Evolutionary conservation across 2,329 filamentous ascomycete genomes (phyloP), one percentile per base, ranked within the genome.

Genomic region (Botryotinia calthae): DNA sequence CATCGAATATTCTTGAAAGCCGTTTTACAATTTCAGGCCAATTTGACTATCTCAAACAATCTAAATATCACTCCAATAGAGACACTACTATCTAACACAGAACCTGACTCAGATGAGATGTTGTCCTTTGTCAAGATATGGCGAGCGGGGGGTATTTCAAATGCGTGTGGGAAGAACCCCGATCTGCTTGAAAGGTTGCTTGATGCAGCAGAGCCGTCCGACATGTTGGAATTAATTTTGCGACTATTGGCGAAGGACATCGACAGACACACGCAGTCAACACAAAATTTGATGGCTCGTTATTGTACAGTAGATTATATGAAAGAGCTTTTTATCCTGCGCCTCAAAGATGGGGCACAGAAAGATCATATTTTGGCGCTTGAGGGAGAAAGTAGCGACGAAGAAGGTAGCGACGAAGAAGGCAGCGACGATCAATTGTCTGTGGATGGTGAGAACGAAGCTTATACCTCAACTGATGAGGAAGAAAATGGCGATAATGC

Each of bases 61-160:
- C 0, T 22, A 1, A 18, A 34, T 1, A 25, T 8, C 2, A 56
- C 25, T 1, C 5, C 18, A 22, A 67, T 67, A 28, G 48, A 56
- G 18, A 2, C 42, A 37, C 31, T 51, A 14, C 25, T 40, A 14
- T 14, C 46, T 1, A 4, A 1, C 6, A 0, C 46, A 25, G 2
- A 1, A 6, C 6, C 22, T n/a, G 0, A n/a, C 22, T 14, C 4
- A 14, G 4, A 14, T n/a, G 22, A n/a, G 0, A 14, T n/a, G 22
- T 51, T 51, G 1, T 51, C 48, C 0, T 1, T 51, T 14, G 0
- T 51, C 48, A 25, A 25, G 16, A 54, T 37, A 7, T 31, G n/a
- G 34, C 9, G 14, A 42, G 12, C 18, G 1, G 48, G 25, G 1
- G 20, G 25, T 12, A 31, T 67, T 18, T 22, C 48, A 56, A 16